Conservation (phyloP, 768 basidiomycete species). For the Mycena maculata region DNA sequence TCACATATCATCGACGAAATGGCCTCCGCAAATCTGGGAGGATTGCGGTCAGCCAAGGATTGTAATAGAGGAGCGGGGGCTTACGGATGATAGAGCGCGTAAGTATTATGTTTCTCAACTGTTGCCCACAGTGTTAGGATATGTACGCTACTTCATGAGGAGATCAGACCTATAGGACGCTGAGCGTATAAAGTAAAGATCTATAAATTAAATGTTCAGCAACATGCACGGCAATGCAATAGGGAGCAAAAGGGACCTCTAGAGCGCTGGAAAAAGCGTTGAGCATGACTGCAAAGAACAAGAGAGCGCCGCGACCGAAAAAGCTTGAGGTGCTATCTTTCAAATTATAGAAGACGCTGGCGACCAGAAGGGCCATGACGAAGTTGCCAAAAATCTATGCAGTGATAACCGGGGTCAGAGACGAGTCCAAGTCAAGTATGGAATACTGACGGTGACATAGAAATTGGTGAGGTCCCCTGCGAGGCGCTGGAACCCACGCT, state of each 20-base stretch:
- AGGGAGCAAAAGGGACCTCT: conserved; percentile 36
- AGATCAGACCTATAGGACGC: conserved; percentile 46
- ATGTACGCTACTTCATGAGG: too few relatives aligned
- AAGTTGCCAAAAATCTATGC: conserved; percentile 37
- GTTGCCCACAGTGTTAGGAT: neutral
- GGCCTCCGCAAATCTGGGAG: conserved; percentile 45
- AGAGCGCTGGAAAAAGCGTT: conserved; percentile 52
- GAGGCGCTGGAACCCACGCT: conserved; percentile 58
- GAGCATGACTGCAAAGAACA: conserved; percentile 54
- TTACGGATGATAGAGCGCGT: conserved; percentile 54
- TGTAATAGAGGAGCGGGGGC: neutral
- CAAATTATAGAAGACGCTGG: conserved; percentile 56
- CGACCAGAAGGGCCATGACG: conserved; percentile 34
- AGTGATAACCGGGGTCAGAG: neutral
- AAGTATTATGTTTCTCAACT: conserved; percentile 53
- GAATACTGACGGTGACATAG: conserved; percentile 24
- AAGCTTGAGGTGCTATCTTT: conserved; percentile 51
- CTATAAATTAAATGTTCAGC: conserved; percentile 16
- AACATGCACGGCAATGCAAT: neutral
- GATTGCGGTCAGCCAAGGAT: neutral
- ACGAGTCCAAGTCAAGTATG: neutral
- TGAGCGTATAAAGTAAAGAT: conserved; percentile 43
- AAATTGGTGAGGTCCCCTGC: conserved; percentile 50
- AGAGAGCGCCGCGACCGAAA: conserved; percentile 55
- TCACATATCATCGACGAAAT: conserved; percentile 54